phyloP scores from a whole-genome alignment of 2,329 filamentous ascomycete species.

The Calonectria pseudoreteaudii region DNA sequence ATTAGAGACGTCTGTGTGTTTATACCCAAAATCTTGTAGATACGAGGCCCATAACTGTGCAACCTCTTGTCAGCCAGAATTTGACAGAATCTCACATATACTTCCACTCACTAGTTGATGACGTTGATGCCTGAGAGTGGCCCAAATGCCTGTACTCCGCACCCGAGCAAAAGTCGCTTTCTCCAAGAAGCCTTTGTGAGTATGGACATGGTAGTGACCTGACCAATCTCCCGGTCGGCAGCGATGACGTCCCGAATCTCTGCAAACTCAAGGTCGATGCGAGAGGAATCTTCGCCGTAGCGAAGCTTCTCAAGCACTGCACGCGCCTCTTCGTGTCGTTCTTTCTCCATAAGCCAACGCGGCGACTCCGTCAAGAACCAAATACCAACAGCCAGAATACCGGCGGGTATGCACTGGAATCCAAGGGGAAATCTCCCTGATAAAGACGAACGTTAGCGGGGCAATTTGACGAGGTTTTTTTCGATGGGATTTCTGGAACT shows the following conservation, averaged over 20 bases:
- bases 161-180: conserved; percentile 58
- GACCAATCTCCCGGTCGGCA: conserved; percentile 48
- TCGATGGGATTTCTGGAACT: conserved; percentile 5
- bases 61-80: conserved; percentile 12
- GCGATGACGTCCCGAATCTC: conserved; percentile 54
- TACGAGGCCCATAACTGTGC: conserved; percentile 43
- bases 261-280: conserved; percentile 54
- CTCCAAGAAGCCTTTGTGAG: conserved; percentile 57
- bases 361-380: conserved; percentile 42
- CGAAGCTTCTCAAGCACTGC: conserved; percentile 49
- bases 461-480: not conserved
- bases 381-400: conserved; percentile 38
- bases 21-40: conserved; percentile 59
- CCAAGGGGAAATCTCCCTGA: conserved; percentile 48
- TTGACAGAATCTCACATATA: not conserved
- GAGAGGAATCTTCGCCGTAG: conserved; percentile 43
- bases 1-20: conserved; percentile 57
- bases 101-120: conserved; percentile 36
- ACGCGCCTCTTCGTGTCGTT: conserved; percentile 48
- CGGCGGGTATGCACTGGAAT: conserved; percentile 43
- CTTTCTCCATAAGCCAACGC: conserved; percentile 50
- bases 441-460: not conserved
- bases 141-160: conserved; percentile 61
- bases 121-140: conserved; percentile 57
- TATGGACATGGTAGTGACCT: conserved; percentile 55